Conservation (phyloP, 768 basidiomycete genomes). For the Pilatotrama ljubarskyi region DNA sequence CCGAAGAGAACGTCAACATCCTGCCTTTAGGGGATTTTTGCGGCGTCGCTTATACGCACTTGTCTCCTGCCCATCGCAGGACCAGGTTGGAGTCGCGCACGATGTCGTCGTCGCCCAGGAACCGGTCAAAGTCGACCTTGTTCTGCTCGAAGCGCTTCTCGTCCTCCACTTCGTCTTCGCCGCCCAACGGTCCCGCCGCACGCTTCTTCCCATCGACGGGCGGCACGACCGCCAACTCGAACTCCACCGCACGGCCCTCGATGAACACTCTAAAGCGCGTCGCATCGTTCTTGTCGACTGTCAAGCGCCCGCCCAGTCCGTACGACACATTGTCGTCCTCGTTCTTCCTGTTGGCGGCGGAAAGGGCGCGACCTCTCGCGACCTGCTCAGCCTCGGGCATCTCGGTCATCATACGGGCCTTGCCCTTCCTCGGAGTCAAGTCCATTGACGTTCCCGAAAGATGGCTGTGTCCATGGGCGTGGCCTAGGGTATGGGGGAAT, state of each 20-base stretch:
- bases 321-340: constrained; percentile 34
- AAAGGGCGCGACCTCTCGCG: constrained; percentile 21
- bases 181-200: constrained; percentile 31
- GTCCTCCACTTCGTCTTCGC: constrained; percentile 52
- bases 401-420: constrained; percentile 23
- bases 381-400: constrained; percentile 13
- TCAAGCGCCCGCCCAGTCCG: constrained; percentile 57
- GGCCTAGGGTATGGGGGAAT: constrained; percentile 39
- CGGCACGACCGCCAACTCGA: constrained; percentile 69
- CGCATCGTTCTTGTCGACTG: constrained; percentile 58
- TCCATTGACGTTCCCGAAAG: constrained; percentile 11
- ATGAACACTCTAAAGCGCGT: constrained; percentile 65
- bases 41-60: constrained; percentile 43
- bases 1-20: not conserved
- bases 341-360: constrained; percentile 26
- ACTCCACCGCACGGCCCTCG: constrained; percentile 58
- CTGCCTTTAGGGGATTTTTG: too few relatives aligned
- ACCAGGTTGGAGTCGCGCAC: constrained; percentile 67
- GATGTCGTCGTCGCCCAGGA: constrained; percentile 65
- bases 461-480: constrained; percentile 27
- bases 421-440: constrained; percentile 15
- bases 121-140: constrained; percentile 61
- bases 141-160: constrained; percentile 57
- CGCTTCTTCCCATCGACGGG: constrained; percentile 24
- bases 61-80: constrained; percentile 67